Conservation (phyloP, 2,329 filamentous ascomycete genomes). For the Pestalotiopsis fici region DNA sequence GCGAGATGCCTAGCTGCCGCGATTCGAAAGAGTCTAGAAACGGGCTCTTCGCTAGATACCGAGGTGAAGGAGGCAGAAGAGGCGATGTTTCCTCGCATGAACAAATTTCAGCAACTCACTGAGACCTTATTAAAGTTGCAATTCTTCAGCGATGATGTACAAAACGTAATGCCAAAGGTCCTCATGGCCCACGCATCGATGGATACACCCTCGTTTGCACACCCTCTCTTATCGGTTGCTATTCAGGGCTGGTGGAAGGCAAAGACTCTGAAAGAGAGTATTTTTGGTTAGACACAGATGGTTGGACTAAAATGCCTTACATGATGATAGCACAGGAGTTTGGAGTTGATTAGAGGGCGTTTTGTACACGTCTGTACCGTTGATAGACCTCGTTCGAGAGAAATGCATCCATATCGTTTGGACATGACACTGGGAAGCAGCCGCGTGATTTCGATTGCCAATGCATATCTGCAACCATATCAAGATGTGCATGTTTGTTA, state of each 20-base stretch:
- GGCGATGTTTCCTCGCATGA: conserved; percentile 37
- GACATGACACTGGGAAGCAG: no score
- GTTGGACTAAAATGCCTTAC: background rate
- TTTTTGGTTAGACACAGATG: background rate
- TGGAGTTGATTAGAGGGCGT: no score
- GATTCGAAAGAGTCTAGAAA: conserved; percentile 33
- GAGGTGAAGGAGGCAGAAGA: conserved; percentile 40
- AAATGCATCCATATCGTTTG: no score
- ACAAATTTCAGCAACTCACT: conserved; percentile 38
- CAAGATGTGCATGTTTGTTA: no score
- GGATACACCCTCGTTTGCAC: background rate
- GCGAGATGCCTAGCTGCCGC: conserved; percentile 47
- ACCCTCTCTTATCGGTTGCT: background rate
- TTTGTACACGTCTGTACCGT: no score
- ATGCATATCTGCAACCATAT: no score
- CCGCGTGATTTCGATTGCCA: no score
- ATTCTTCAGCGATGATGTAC: conserved; percentile 38
- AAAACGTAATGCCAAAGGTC: background rate
- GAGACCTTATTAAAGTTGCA: conserved; percentile 46
- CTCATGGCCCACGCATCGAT: background rate
- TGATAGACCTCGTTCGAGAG: no score
- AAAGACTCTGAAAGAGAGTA: background rate
- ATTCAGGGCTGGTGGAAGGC: conserved; percentile 6
- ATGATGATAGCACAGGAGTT: background rate
- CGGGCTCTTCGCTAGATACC: conserved; percentile 16